Conservation (phyloP, 2,329 filamentous ascomycete genomes). For the Colletotrichum eleusines region DNA sequence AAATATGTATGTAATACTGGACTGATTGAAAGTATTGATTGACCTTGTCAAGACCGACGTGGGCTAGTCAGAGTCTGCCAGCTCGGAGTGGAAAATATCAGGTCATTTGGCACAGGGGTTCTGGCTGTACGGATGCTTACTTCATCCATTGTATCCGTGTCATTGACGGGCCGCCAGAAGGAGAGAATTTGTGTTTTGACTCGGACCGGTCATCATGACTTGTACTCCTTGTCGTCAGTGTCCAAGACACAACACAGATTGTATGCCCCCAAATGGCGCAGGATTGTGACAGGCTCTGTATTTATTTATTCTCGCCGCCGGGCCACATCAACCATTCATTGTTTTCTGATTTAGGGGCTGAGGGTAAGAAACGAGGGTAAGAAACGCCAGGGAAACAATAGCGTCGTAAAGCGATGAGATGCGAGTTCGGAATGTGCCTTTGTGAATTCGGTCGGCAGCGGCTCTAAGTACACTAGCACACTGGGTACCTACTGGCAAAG, state of each 20-base stretch:
- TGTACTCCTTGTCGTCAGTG: background rate
- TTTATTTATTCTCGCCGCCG: background rate
- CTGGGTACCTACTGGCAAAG: background rate
- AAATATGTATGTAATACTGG: too few species aligned
- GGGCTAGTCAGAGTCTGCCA: slow-evolving; percentile 13
- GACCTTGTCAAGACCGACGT: slow-evolving; percentile 21
- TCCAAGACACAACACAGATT: background rate
- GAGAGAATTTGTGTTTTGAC: background rate
- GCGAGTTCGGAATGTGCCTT: slow-evolving; percentile 27
- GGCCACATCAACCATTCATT: background rate
- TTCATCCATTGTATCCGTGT: slow-evolving; percentile 5
- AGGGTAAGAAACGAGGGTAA: background rate
- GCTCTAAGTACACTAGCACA: too few species aligned
- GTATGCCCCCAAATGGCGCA: background rate
- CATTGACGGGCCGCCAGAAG: background rate
- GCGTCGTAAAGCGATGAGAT: background rate
- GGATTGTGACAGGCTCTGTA: too few species aligned
- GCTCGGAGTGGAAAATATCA: background rate
- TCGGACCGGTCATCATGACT: slow-evolving; percentile 9
- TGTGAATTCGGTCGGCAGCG: background rate
- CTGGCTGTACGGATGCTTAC: background rate
- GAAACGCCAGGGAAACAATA: background rate
- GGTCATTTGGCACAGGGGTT: background rate
- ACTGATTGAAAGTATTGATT: too few species aligned
- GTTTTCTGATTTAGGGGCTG: background rate